Evolutionary conservation across 352 stramenopile species (phyloP).

Genomic region (Phytopythium sindhum): DNA sequence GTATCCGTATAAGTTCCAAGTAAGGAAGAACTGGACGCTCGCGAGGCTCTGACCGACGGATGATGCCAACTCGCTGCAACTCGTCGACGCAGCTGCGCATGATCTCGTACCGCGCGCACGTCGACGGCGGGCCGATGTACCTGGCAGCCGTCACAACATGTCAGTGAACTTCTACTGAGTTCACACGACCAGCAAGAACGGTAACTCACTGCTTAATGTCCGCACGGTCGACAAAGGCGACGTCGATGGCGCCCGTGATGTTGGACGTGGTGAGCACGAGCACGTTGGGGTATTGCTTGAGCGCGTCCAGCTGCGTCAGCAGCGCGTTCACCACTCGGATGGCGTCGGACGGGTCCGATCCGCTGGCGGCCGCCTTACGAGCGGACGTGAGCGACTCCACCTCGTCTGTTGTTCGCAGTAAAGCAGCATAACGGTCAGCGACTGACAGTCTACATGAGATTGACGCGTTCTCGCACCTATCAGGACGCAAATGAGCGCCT

Average conservation of each 20-base stretch:
- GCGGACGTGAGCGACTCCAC: conserved; percentile 90
- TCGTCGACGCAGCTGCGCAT: conserved; percentile 81
- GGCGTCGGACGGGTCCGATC: conserved; percentile 88
- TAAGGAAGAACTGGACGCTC: conserved; percentile 20
- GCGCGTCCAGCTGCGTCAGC: conserved; percentile 85
- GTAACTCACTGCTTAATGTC: conserved; percentile 88
- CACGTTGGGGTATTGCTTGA: conserved; percentile 87
- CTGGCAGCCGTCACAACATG: conserved; percentile 11
- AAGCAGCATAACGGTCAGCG: background rate
- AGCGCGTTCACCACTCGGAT: conserved; percentile 92
- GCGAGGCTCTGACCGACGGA: conserved; percentile 30
- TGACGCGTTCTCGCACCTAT: conserved; percentile 51
- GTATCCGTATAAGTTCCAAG: conserved; percentile 19
- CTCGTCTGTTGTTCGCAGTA: conserved; percentile 57
- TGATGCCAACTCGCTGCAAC: conserved; percentile 67
- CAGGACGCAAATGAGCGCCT: conserved; percentile 88
- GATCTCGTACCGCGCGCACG: conserved; percentile 77
- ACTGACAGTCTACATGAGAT: background rate
- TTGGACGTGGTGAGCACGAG: conserved; percentile 93
- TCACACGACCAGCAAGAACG: background rate
- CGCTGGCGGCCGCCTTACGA: conserved; percentile 59
- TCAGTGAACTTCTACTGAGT: background rate
- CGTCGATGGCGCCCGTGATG: conserved; percentile 89
- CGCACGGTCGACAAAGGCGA: conserved; percentile 91
- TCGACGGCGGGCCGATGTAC: conserved; percentile 62